Evolutionary conservation across 2,329 filamentous ascomycete genomes (phyloP).

Genomic region (Diaporthe helianthi): DNA sequence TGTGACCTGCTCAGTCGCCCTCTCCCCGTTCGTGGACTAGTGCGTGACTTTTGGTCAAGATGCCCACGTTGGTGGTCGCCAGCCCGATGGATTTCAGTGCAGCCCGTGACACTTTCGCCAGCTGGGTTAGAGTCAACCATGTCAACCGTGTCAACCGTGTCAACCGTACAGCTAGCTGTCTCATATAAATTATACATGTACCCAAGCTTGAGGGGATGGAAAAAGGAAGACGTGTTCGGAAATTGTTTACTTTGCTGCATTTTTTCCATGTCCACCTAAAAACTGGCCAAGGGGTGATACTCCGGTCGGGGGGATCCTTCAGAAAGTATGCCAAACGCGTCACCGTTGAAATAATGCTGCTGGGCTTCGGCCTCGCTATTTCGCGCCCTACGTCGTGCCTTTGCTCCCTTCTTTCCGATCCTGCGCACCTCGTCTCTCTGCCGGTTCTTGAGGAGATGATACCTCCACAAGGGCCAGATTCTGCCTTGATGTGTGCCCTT

Average conservation of each 20-base stretch:
- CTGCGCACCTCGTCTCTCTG: not conserved
- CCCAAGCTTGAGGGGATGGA: not conserved
- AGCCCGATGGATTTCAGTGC: not conserved
- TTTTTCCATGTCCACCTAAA: constrained; percentile 2
- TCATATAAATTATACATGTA: not conserved
- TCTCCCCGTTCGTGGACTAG: not conserved
- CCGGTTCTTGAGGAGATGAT: constrained; percentile 6
- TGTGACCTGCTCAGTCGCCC: not conserved
- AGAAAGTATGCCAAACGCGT: not conserved
- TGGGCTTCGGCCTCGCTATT: not conserved
- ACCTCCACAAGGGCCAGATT: constrained; percentile 15
- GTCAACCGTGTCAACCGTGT: too few relatives aligned
- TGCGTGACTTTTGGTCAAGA: not conserved
- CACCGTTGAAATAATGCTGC: not conserved
- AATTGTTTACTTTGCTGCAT: not conserved
- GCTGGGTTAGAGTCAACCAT: not conserved
- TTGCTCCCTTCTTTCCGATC: constrained; percentile 1
- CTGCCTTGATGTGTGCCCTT: not conserved
- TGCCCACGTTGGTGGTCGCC: not conserved
- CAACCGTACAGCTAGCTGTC: too few relatives aligned
- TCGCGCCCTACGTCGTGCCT: not conserved
- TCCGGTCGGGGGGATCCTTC: not conserved
- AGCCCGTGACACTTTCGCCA: not conserved
- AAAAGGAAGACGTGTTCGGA: not conserved
- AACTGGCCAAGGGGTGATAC: not conserved